Evolutionary conservation across 2,329 filamentous ascomycete species (phyloP).

Genomic region (Xylariaceae sp.): DNA sequence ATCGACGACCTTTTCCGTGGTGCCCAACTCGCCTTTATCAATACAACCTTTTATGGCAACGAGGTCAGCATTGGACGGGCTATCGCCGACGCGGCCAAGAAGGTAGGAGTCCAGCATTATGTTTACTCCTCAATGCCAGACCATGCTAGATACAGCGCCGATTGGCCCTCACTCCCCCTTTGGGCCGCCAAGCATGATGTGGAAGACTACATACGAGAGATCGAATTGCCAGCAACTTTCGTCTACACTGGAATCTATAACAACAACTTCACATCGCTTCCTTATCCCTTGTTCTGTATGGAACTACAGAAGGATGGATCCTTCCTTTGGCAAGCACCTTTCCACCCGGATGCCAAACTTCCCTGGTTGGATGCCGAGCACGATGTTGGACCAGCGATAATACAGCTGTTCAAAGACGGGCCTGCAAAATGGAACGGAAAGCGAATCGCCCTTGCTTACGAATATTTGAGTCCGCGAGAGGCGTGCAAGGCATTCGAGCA

Average conservation of each 20-base stretch:
- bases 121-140: constrained; percentile 98
- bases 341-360: constrained; percentile 82
- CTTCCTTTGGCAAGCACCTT: constrained; percentile 91
- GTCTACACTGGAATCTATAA: constrained; percentile 98
- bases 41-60: constrained; percentile 95
- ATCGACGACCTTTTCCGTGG: constrained; percentile 78
- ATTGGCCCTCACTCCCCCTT: constrained; percentile 80
- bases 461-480: constrained; percentile 79
- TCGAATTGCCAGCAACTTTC: constrained; percentile 83
- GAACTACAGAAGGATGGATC: constrained; percentile 80
- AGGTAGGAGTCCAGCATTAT: constrained; percentile 81
- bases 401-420: constrained; percentile 95
- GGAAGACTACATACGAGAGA: constrained; percentile 83
- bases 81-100: constrained; percentile 84
- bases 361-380: constrained; percentile 97
- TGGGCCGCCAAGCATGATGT: constrained; percentile 93
- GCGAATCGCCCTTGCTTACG: constrained; percentile 84
- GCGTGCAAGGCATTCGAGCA: constrained; percentile 77
- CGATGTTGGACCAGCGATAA: constrained; percentile 85
- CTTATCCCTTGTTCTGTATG: constrained; percentile 94
- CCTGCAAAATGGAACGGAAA: constrained; percentile 75
- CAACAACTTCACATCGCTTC: constrained; percentile 95
- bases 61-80: constrained; percentile 87
- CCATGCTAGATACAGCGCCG: constrained; percentile 72
- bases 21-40: constrained; percentile 90